A percentile compares a stretch with the other conserved stretches of the same genome.
Conservation (phyloP, 768 basidiomycete genomes). For the Leccinum subgranulosum region DNA sequence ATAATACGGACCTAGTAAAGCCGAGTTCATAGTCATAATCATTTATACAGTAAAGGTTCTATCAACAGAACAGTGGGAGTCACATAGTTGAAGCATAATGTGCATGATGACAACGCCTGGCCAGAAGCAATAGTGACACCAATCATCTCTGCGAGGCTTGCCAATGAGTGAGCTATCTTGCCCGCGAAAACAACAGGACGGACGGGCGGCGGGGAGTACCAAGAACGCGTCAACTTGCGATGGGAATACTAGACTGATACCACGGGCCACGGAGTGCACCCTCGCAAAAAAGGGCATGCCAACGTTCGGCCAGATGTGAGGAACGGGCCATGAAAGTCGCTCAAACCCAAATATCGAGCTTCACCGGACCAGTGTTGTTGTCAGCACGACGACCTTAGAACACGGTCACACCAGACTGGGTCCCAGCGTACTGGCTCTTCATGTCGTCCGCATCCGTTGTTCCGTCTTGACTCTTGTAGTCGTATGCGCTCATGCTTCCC, state of each 20-base stretch:
- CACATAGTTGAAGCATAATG: conserved; percentile 22
- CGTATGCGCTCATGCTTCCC: conserved; percentile 71
- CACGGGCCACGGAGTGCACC: conserved; percentile 7
- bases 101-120: conserved; percentile 16
- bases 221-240: conserved; percentile 13
- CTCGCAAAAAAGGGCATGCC: conserved; percentile 6
- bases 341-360: conserved; percentile 12
- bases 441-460: conserved; percentile 77
- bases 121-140: neutral
- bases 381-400: conserved; percentile 46
- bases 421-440: conserved; percentile 85
- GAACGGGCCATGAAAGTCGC: conserved; percentile 6
- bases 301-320: conserved; percentile 6
- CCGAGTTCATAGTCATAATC: conserved; percentile 16
- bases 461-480: conserved; percentile 92
- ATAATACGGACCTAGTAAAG: neutral
- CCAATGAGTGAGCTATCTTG: conserved; percentile 4
- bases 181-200: neutral
- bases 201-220: conserved; percentile 1
- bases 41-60: conserved; percentile 13
- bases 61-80: conserved; percentile 7
- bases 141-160: conserved; percentile 1
- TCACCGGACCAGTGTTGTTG: conserved; percentile 1
- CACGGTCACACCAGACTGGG: conserved; percentile 82
- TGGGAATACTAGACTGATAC: conserved; percentile 7